phyloP scores from a whole-genome alignment of 257 asterid genomes.

The Solanum gandarillasii region DNA sequence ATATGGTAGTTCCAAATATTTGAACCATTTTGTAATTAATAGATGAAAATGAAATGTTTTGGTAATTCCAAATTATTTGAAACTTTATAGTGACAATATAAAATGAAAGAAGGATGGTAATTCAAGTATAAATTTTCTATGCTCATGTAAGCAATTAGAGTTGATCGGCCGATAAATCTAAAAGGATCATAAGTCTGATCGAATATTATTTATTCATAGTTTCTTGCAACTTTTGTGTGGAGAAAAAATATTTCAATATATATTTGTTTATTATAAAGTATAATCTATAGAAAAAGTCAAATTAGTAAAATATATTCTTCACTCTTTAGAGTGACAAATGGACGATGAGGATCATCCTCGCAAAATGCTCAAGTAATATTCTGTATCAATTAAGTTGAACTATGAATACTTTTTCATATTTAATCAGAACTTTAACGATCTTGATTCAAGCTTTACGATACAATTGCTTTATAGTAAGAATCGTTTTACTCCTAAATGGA shows the following conservation, averaged over 20 bases:
- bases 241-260: no score
- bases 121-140: no score
- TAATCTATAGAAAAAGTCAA: background rate
- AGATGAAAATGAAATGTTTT: background rate
- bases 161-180: background rate
- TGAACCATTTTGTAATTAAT: background rate
- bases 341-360: background rate
- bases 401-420: background rate
- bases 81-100: background rate
- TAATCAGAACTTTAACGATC: accelerated
- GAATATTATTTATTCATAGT: background rate
- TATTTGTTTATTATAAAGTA: no score
- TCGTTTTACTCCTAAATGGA: background rate
- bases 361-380: background rate
- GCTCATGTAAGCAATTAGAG: background rate
- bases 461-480: background rate
- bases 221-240: background rate
- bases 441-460: background rate
- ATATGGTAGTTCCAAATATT: background rate
- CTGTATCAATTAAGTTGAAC: background rate
- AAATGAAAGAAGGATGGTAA: no score
- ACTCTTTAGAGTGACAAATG: background rate
- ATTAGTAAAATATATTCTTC: background rate
- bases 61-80: no score
- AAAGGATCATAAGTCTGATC: no score